These are phyloP conservation scores for Haplosporangium gracile DNA, from an alignment of 192 early-diverging fungal genomes.

Conservation along the genomic window DNA sequence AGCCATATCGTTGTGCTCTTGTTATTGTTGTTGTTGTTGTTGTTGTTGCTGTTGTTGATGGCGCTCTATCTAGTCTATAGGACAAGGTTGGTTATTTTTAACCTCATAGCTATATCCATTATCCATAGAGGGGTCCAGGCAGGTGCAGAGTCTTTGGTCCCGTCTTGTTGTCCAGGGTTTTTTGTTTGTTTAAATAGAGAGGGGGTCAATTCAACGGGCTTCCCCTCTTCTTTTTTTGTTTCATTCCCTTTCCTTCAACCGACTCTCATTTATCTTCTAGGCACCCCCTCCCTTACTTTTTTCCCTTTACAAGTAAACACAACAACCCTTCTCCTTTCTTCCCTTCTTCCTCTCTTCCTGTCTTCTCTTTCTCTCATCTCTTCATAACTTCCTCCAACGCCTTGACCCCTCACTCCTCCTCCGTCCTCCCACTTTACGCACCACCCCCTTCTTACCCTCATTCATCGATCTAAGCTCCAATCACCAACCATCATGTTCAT, in stretches of 20 bases:
- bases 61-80: neutral
- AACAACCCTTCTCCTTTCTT: neutral
- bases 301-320: neutral
- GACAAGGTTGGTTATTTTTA: neutral
- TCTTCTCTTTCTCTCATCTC: neutral
- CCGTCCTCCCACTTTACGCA: neutral
- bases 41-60: neutral
- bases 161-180: neutral
- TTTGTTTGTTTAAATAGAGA: slow-evolving; percentile 1
- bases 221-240: neutral
- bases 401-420: neutral
- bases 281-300: slow-evolving; percentile 23
- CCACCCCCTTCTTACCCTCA: neutral
- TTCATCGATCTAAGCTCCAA: neutral
- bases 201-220: neutral
- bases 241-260: neutral
- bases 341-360: neutral
- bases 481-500: slow-evolving; percentile 6
- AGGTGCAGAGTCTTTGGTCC: neutral
- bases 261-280: neutral
- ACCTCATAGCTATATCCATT: neutral
- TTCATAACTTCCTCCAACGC: neutral
- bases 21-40: neutral
- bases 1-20: neutral
- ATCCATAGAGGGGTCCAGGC: neutral